phyloP scores from a whole-genome alignment of 345 rosid genomes.

The Salix suchowensis region DNA sequence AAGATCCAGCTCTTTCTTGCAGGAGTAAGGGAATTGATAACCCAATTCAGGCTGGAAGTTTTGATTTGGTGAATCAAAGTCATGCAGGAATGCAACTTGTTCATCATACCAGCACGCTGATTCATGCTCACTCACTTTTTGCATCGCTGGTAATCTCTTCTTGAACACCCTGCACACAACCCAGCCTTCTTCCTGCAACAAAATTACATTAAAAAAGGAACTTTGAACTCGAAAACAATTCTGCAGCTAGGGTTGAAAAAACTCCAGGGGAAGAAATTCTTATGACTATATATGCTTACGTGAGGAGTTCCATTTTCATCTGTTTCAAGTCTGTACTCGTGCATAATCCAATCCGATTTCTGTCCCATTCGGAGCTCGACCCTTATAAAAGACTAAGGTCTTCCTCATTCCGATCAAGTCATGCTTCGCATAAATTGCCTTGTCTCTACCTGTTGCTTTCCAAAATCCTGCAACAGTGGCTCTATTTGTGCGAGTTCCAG shows the following conservation, averaged over 20 bases:
- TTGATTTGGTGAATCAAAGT: conserved; percentile 55
- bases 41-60: conserved; percentile 41
- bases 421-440: conserved; percentile 27
- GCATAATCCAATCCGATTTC: conserved; percentile 42
- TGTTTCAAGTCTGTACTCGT: conserved; percentile 51
- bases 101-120: conserved; percentile 80
- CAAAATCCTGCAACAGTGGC: conserved; percentile 38
- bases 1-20: conserved; percentile 76
- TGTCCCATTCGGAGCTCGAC: conserved; percentile 39
- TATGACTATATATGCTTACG: conserved; percentile 35
- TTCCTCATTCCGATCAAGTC: conserved; percentile 37
- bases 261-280: neutral
- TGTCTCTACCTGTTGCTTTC: conserved; percentile 40
- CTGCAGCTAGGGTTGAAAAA: neutral
- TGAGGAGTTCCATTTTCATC: conserved; percentile 80
- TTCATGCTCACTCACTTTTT: conserved; percentile 46
- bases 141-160: conserved; percentile 60
- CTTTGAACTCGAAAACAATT: neutral
- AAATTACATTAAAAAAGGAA: neutral
- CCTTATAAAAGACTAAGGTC: conserved; percentile 34
- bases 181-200: conserved; percentile 79
- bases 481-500: conserved; percentile 38
- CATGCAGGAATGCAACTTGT: conserved; percentile 63
- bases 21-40: conserved; percentile 43
- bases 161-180: conserved; percentile 93